Base-by-base conservation (phyloP, 1,284 basidiomycete species). In the Peniophora sp. region DNA sequence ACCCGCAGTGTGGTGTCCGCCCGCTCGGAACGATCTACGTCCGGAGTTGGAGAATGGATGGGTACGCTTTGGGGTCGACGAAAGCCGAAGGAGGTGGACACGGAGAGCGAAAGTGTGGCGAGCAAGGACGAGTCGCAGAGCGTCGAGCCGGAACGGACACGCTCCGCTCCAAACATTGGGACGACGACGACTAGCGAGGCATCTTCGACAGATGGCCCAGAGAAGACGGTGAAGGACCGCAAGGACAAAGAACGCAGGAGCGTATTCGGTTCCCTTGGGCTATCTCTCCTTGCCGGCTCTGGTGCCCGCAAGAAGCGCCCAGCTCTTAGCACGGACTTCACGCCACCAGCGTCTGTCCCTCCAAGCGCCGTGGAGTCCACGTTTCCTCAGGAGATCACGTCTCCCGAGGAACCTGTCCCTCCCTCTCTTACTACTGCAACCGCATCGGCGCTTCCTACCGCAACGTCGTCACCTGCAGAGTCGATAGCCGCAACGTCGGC, bases 211-310 rank as follows among this genome's bases (percentile, higher is more conserved):
- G 9, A 45, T 37, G 2, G 47, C 54, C 6, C 27, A 12, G 27
- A 32, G 27, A 32, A 32, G 27, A 32, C 27, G 8, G 55, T 60
- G 2, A 50, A 60, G 3, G 54, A 41, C 8, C 5, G 47, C 23
- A 66, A 62, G 35, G 11, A 51, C 3, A 54, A 55, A 17, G 71
- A 73, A 36, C 70, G 74, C 20, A 78, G 70, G 57, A 85, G 82
- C 56, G 81, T 88, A 0, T 86, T 88, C 55, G 83, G 83, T 17
- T 77, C 81, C 0, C 66, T 88, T 8, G 83, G 83, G 0, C 80
- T 86, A 49, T 84, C 83, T 0, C 75, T 84, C 35, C 66, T 83
- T 27, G 83, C 76, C 83, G 2, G 48, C 66, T 2, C 27, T 62
- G 51, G 61, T 2, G 27, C 60, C 0, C 54, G 55, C 2, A 67